Evolutionary conservation across 176 grass and related monocot species (phyloP).

Genomic region (Hordeum marinum): DNA sequence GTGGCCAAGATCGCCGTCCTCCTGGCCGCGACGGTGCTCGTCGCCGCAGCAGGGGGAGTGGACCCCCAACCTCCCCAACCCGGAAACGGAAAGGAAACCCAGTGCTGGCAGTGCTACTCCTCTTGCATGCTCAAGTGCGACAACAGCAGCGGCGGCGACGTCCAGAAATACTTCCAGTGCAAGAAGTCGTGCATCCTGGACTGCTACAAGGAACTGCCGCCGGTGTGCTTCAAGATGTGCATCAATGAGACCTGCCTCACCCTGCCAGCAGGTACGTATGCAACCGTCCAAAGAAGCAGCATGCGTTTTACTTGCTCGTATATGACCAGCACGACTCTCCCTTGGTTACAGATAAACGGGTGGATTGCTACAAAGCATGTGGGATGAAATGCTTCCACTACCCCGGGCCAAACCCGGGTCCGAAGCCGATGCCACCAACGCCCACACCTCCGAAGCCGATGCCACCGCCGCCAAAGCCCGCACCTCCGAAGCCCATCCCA

Average conservation of each 20-base stretch:
- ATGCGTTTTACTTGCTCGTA: background rate
- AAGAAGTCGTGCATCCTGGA: slow-evolving; percentile 28
- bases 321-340: background rate
- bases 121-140: slow-evolving; percentile 23
- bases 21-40: slow-evolving; percentile 4
- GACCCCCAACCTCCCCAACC: background rate
- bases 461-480: background rate
- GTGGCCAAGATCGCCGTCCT: slow-evolving; percentile 10
- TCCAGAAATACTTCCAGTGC: slow-evolving; percentile 13
- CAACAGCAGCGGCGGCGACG: background rate
- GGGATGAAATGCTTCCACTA: slow-evolving; percentile 14
- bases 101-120: slow-evolving; percentile 27
- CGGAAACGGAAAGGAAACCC: background rate
- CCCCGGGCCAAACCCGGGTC: background rate
- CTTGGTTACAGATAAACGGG: slow-evolving; percentile 18
- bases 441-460: background rate
- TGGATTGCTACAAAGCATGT: slow-evolving; percentile 19
- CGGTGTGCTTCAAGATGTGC: slow-evolving; percentile 38
- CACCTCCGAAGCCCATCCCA: background rate
- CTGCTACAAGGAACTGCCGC: slow-evolving; percentile 36
- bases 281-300: background rate
- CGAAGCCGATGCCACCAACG: background rate
- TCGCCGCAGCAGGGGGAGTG: background rate
- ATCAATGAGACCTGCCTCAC: slow-evolving; percentile 16
- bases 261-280: slow-evolving; percentile 16